phyloP scores from a whole-genome alignment of 2,329 filamentous ascomycete genomes.

The Xylaria hypoxylon region DNA sequence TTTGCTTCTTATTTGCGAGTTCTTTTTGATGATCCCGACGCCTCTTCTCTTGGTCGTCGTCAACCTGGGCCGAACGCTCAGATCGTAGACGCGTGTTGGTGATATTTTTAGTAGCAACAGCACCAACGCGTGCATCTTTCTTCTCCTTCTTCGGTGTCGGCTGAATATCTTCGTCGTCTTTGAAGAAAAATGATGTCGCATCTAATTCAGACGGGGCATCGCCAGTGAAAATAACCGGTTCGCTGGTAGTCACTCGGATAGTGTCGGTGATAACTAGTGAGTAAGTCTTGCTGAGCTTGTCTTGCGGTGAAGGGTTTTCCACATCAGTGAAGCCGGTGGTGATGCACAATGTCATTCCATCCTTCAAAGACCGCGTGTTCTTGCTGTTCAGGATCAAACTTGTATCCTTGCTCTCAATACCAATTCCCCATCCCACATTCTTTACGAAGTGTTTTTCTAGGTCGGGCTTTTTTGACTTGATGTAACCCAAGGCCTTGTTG shows the following conservation, averaged over 20 bases:
- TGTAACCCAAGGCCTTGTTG: slow-evolving; percentile 80
- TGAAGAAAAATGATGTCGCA: slow-evolving; percentile 98
- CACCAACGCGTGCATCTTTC: slow-evolving; percentile 83
- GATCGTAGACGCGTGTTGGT: slow-evolving; percentile 92
- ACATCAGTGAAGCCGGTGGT: slow-evolving; percentile 92
- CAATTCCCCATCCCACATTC: slow-evolving; percentile 91
- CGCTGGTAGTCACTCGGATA: slow-evolving; percentile 82
- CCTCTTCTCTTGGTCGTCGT: slow-evolving; percentile 89
- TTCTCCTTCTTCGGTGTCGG: slow-evolving; percentile 91
- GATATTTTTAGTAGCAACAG: slow-evolving; percentile 93
- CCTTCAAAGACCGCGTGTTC: slow-evolving; percentile 83
- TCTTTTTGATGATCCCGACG: slow-evolving; percentile 94
- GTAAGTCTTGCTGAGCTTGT: slow-evolving; percentile 90
- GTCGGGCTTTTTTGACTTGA: slow-evolving; percentile 93
- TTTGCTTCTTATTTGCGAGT: slow-evolving; percentile 85
- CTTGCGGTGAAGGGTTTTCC: slow-evolving; percentile 85
- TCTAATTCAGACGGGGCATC: slow-evolving; percentile 93
- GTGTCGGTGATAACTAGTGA: slow-evolving; percentile 93
- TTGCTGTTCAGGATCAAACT: slow-evolving; percentile 89
- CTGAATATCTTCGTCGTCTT: slow-evolving; percentile 90
- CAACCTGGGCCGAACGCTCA: slow-evolving; percentile 86
- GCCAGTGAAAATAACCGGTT: slow-evolving; percentile 90
- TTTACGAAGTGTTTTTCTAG: slow-evolving; percentile 95
- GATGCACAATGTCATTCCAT: slow-evolving; percentile 96
- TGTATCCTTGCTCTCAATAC: slow-evolving; percentile 87